A percentile compares a stretch with the other conserved stretches of the same genome.
These are phyloP conservation scores for Paraleonurus japonicus DNA, from an alignment of 257 asterid species.

Conservation along the genomic window DNA sequence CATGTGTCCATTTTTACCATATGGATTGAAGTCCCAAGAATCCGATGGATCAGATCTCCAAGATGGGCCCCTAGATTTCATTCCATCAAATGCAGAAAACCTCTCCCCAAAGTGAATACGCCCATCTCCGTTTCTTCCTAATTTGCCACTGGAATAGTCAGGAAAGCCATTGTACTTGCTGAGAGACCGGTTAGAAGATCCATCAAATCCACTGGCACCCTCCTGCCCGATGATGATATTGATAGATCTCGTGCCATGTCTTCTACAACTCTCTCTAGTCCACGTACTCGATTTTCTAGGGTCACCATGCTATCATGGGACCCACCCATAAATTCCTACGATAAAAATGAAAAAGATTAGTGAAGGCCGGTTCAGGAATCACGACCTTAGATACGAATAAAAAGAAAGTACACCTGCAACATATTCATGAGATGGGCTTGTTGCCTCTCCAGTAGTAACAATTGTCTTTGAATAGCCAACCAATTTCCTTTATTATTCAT, in stretches of 20 bases:
- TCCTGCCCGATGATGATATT: constrained; percentile 78
- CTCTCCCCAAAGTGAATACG: constrained; percentile 70
- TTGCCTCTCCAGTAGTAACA: constrained; percentile 84
- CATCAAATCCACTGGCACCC: constrained; percentile 62
- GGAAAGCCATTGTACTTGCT: constrained; percentile 76
- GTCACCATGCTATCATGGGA: constrained; percentile 96
- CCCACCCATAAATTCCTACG: constrained; percentile 97
- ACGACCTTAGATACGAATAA: constrained; percentile 1
- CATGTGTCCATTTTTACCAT: constrained; percentile 63
- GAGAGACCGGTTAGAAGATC: constrained; percentile 59
- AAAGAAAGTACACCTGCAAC: constrained; percentile 65
- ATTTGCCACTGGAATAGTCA: constrained; percentile 68
- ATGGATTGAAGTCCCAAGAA: constrained; percentile 61
- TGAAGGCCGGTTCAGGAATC: constrained; percentile 22
- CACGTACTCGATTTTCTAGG: constrained; percentile 86
- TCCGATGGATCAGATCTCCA: constrained; percentile 78
- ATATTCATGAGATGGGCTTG: constrained; percentile 90
- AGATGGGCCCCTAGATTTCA: constrained; percentile 60
- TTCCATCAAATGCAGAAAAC: constrained; percentile 55
- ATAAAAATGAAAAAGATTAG: constrained; percentile 23
- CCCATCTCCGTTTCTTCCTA: constrained; percentile 65
- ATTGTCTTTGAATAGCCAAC: constrained; percentile 89
- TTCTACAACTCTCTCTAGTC: constrained; percentile 96
- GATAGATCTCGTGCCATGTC: constrained; percentile 95
- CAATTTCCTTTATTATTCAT: constrained; percentile 74